Evolutionary conservation across 2,329 filamentous ascomycete species (phyloP), one percentile per base, ranked within the genome.

Genomic region (Simplicillium sp.): DNA sequence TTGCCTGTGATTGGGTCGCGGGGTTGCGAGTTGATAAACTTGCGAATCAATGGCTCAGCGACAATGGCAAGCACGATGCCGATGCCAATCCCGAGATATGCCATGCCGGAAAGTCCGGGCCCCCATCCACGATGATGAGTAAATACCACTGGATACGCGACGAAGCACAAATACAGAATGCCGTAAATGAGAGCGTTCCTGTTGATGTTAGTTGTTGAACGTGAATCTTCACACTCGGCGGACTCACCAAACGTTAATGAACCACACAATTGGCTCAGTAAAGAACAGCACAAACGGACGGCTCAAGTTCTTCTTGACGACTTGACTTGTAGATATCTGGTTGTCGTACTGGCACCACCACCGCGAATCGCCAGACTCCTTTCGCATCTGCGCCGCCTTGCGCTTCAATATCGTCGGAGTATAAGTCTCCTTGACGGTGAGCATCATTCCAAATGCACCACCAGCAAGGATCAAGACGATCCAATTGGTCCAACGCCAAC

Each of bases 401-500:
- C 68, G 66, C 48, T 81, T 73, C 18, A 88, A 64, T n/a, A 88
- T 68, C 0, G 69, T 69, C 1, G 84, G 84, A 1, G 75, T 73
- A 54, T 89, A 89, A 0, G 84, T 87, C 60, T 90, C 85, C 42
- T 72, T 73, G 33, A 82, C 66, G 3, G 71, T 61, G 3, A 66
- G 55, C 45, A 84, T 71, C 45, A 79, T 60, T 17, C 71, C 44
- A 44, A 77, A 74, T 0, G 76, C 75, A 1, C 71, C 66, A 1
- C 73, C 83, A 1, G 73, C 71, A 11, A 84, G 67, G 38, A 89
- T 88, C 51, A 87, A 62, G 2, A 80, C 73, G 13, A 87, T 67
- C 82, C 84, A 90, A 54, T 83, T 83, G 34, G 81, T 82, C 84
- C 85, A 92, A 17, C 85, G 65, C 87, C 87, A 94, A 12, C 84